Base-by-base conservation (phyloP, 139 green algal species). In the Micractinium sp. region DNA sequence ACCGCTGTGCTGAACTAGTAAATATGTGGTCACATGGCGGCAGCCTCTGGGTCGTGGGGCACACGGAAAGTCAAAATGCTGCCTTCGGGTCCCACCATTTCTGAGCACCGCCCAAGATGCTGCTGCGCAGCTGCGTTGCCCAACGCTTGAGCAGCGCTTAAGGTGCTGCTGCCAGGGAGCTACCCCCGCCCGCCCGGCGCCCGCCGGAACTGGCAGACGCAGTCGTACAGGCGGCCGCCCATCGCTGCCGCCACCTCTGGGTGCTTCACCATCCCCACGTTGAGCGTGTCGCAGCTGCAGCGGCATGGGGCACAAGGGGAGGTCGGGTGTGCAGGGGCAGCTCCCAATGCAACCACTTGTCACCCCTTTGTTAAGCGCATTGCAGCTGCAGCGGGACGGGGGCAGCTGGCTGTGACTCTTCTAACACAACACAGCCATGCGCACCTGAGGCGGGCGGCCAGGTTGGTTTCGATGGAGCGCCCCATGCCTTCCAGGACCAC, bases 401-500 rank as follows among this genome's bases (percentile, higher is more conserved):
- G 20, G 7, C 47, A 56, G 47, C 47, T 56, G 47, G 47, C 47
- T 16, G 47, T 9, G 63, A 25, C 63, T 71, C 12, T 71, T 25
- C 14, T 23, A 12, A 25, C 60, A 14, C 60, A 14, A 12, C 2
- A 71, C 63, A 0, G n/a, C 16, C 71, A 19, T 1, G 96, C 96
- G 39, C 84, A 93, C 29, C 41, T 94, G 85, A 99, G 95, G 0
- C 41, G 39, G 0, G 93, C 95, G 67, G 94, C 39, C 79, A 99
- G 89, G 88, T 99, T 99, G 80, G 97, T 99, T 91, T 99, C 97
- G 36, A 98, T 97, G 15, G 85, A 92, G 15, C 95, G 89, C 0
- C 98, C 98, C 97, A 99, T 99, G 63, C 97, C 97, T 69, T 99
- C 96, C 56, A 99, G 88, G 14, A 99, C 89, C 19, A 99, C 90